phyloP scores from a whole-genome alignment of 2,329 filamentous ascomycete genomes.

The Pseudogymnoascus verrucosus region DNA sequence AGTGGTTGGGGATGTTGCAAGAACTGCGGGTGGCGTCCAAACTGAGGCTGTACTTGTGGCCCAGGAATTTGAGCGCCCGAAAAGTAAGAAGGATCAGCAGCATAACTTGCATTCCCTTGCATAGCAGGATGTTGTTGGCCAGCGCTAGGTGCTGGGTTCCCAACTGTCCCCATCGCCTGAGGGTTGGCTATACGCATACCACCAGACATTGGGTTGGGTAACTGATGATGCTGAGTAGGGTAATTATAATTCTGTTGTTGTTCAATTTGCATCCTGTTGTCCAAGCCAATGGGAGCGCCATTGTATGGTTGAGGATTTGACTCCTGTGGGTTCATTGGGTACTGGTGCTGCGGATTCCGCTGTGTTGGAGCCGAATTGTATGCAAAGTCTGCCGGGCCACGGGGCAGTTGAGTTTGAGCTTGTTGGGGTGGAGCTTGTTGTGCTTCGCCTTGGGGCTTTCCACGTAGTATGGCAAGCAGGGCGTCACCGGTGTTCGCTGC shows the following conservation, averaged over 20 bases:
- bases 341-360: background rate
- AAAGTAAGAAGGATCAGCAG: background rate
- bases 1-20: constrained; percentile 29
- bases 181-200: background rate
- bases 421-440: constrained; percentile 15
- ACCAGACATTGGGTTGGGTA: background rate
- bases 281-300: background rate
- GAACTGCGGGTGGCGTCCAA: constrained; percentile 23
- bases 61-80: background rate
- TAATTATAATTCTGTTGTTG: background rate
- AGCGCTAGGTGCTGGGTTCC: background rate
- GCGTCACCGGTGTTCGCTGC: constrained; percentile 33
- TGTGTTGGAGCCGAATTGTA: background rate
- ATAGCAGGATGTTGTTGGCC: background rate
- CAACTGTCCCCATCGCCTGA: background rate
- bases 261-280: background rate
- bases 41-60: constrained; percentile 15
- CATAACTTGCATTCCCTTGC: background rate
- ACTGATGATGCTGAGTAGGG: background rate
- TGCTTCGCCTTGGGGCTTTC: constrained; percentile 17
- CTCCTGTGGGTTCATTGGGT: background rate
- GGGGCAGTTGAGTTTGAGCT: background rate
- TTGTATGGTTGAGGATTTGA: background rate
- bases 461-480: constrained; percentile 46
- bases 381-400: background rate